Evolutionary conservation across 805 yeast species (phyloP).

Genomic region (Kuraishia floccosa): DNA sequence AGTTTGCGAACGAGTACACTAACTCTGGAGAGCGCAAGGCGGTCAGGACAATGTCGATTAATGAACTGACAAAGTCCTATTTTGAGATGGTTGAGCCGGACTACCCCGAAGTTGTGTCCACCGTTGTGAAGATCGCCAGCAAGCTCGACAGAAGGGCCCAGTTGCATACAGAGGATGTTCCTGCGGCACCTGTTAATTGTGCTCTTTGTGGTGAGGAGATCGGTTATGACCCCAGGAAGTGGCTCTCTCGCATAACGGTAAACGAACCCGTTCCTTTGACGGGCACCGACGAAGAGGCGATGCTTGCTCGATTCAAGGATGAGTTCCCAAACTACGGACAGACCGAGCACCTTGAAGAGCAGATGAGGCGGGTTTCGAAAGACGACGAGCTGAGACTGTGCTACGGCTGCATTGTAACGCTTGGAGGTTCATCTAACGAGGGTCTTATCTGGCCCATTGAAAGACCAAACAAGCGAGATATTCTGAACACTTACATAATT

Average conservation of each 20-base stretch:
- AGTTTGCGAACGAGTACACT: no score
- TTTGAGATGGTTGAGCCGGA: conserved; percentile 62
- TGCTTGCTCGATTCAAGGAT: no score
- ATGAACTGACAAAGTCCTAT: conserved; percentile 67
- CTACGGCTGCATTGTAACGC: conserved; percentile 65
- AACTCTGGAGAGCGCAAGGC: conserved; percentile 24
- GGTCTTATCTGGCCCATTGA: conserved; percentile 18
- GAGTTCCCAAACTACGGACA: no score
- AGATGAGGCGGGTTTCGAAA: conserved; percentile 9
- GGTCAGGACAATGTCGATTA: conserved; percentile 67
- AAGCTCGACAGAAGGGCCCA: no score
- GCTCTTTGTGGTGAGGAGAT: conserved; percentile 43
- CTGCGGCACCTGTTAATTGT: no score
- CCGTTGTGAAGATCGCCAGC: conserved; percentile 83
- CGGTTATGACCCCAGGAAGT: conserved; percentile 44
- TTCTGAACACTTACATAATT: conserved; percentile 15
- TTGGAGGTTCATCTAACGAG: conserved; percentile 30
- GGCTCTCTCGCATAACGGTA: conserved; percentile 66
- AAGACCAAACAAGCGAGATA: conserved; percentile 13
- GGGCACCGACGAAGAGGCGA: conserved; percentile 26
- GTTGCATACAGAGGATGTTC: no score
- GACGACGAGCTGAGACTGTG: conserved; percentile 29
- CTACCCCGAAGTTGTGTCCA: conserved; percentile 83
- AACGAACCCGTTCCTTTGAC: conserved; percentile 37
- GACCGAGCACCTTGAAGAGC: no score